Conservation (phyloP, 306 rosid genomes). For the Trichosanthes cucumerina region DNA sequence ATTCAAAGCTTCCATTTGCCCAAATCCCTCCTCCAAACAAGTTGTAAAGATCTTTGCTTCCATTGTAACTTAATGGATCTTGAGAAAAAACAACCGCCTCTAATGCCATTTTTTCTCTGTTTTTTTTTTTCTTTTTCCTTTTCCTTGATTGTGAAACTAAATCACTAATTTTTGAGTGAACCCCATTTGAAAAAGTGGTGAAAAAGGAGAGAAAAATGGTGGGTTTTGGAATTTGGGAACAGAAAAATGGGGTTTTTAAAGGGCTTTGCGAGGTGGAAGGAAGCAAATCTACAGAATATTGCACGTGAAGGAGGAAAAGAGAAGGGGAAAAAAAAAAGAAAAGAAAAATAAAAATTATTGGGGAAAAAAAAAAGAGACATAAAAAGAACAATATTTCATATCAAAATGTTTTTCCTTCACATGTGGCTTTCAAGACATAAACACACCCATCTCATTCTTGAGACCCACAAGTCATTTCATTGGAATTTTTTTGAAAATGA, state of each 20-base stretch:
- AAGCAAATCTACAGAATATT: constrained; percentile 32
- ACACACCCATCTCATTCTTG: constrained; percentile 3
- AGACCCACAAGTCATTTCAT: constrained; percentile 11
- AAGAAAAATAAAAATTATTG: not conserved
- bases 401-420: not conserved
- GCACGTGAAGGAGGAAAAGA: constrained; percentile 53
- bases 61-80: constrained; percentile 34
- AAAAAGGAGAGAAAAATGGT: not conserved
- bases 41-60: constrained; percentile 44
- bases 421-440: not conserved
- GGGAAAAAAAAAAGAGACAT: not conserved
- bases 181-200: not conserved
- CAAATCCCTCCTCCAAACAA: constrained; percentile 28
- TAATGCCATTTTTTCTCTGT: constrained; percentile 46
- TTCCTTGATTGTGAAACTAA: constrained; percentile 1
- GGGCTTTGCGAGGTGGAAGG: constrained; percentile 23
- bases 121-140: no score
- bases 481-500: not conserved
- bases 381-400: constrained; percentile 3
- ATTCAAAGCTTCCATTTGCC: constrained; percentile 19
- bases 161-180: not conserved
- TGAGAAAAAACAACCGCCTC: constrained; percentile 72
- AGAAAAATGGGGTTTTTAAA: not conserved
- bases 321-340: no score
- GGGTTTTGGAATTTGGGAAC: not conserved